These are phyloP conservation scores for Entoloma clypeatum DNA, from an alignment of 1,284 basidiomycete genomes.

Conservation along the genomic window DNA sequence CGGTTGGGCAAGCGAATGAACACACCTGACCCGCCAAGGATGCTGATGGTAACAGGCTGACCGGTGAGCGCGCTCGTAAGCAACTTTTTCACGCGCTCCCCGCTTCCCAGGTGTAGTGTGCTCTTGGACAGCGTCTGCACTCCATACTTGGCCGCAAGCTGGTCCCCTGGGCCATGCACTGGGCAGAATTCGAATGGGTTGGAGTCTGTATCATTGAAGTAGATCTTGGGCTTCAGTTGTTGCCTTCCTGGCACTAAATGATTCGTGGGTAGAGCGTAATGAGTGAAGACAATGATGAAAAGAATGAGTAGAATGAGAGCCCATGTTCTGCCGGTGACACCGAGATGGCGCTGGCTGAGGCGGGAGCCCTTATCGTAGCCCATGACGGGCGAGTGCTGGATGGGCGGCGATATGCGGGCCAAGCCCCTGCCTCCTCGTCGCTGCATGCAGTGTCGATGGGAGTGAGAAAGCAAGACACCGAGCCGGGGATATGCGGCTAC, in stretches of 20 bases:
- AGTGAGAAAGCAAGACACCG: constrained; percentile 14
- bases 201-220: constrained; percentile 58
- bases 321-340: constrained; percentile 71
- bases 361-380: constrained; percentile 48
- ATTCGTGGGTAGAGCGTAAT: constrained; percentile 45
- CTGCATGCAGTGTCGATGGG: constrained; percentile 44
- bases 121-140: constrained; percentile 73
- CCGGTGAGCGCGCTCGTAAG: constrained; percentile 84
- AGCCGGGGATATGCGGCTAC: too few relatives aligned
- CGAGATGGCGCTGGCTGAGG: constrained; percentile 53
- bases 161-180: constrained; percentile 77
- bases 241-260: constrained; percentile 21
- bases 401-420: constrained; percentile 52
- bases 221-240: constrained; percentile 61
- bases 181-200: constrained; percentile 92
- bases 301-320: constrained; percentile 56
- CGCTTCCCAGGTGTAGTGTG: constrained; percentile 76
- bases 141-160: constrained; percentile 75
- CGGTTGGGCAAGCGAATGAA: constrained; percentile 15
- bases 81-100: constrained; percentile 80
- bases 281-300: constrained; percentile 60
- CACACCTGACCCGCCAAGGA: constrained; percentile 86
- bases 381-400: constrained; percentile 38
- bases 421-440: constrained; percentile 49
- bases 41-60: constrained; percentile 84